Conservation (phyloP, 2,329 filamentous ascomycete genomes). For the Penicillium paneum region DNA sequence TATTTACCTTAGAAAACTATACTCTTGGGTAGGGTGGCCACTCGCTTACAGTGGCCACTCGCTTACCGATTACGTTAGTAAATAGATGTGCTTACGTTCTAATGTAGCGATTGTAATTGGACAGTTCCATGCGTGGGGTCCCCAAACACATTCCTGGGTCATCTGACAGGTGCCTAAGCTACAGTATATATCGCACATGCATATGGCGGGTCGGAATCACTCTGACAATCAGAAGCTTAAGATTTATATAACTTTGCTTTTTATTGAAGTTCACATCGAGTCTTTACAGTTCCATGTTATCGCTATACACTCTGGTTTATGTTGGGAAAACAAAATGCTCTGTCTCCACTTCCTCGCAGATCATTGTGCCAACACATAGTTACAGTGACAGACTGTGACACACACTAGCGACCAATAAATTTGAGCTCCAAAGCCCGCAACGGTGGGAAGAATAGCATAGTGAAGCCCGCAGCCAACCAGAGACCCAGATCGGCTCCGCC, state of each 20-base stretch:
- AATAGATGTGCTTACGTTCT: background rate
- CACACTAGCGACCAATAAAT: constrained; percentile 26
- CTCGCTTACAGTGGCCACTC: too few species aligned
- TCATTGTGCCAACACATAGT: background rate
- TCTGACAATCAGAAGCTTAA: background rate
- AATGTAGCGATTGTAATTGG: background rate
- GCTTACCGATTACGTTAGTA: too few species aligned
- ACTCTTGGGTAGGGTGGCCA: too few species aligned
- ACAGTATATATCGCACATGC: background rate
- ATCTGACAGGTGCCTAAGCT: background rate
- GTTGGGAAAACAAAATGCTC: background rate
- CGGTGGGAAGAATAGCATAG: constrained; percentile 34
- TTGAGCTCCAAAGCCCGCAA: constrained; percentile 35
- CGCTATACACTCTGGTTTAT: background rate
- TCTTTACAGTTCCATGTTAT: background rate
- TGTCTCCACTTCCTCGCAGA: background rate
- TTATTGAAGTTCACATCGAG: background rate
- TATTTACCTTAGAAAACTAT: too few species aligned
- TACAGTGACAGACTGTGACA: too few species aligned
- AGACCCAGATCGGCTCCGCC: constrained; percentile 39
- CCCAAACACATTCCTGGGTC: background rate
- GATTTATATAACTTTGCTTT: background rate
- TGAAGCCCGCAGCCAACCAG: constrained; percentile 38
- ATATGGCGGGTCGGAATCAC: background rate
- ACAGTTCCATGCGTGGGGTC: background rate